Base-by-base conservation (phyloP, 331 rosid species). In the Prunus yedoensis region DNA sequence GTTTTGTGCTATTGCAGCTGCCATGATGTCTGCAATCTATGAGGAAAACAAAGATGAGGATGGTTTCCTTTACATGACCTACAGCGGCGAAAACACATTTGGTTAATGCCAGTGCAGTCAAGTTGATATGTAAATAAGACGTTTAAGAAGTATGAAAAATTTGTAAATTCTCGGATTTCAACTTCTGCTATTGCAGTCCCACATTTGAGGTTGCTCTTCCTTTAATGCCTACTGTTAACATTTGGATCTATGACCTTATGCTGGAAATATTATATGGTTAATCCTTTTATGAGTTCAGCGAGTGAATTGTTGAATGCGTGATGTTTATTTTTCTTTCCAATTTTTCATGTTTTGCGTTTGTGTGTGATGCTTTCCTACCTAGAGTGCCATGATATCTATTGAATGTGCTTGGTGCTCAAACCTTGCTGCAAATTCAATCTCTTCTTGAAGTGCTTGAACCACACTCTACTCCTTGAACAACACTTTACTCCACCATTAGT, bases 51-150 rank as follows among this genome's bases (percentile, higher is more conserved):
- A 81, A 65, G 88, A 85, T 10, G 88, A 85, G 57, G 88, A 85
- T 71, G 88, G 88, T 32, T 85, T 85, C 80, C 88, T 85, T 30
- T 85, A 85, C 81, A 85, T 85, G 88, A 85, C 88, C 58, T 85
- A 85, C 74, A 85, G 88, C 50, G 83, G 88, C 2, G 88, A 85
- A 74, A 85, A 85, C 83, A 85, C 88, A 8, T 85, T 85, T 18
- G 88, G 87, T 63, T 68, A 79, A 20, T 38, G 41, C 76, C 77
- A 60, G 47, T 64, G 68, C 46, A 23, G 25, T 43, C 41, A 57
- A 50, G 57, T 63, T 21, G 27, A 60, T 63, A 32, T 80, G 87
- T 77, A 77, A 68, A 73, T 80, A 62, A 47, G 74, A 63, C 65
- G 1, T 52, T 58, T 17, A 45, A 32, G 62, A 68, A 57, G 68